Conservation (phyloP, 257 asterid species). For the Penstemon barbatus region DNA sequence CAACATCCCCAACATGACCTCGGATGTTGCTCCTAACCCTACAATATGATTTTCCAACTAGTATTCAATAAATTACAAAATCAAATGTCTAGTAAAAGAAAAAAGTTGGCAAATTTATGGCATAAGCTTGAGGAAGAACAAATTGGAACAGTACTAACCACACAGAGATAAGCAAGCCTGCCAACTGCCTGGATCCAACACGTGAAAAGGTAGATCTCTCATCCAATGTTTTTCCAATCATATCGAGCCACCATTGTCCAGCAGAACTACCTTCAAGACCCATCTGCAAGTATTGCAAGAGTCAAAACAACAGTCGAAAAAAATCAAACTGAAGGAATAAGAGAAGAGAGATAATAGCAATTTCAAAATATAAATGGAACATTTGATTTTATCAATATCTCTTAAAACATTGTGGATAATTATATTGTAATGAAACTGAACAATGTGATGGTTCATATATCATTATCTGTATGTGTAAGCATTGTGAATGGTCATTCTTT, state of each 20-base stretch:
- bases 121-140: neutral
- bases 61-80: constrained; percentile 5
- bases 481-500: neutral
- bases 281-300: constrained; percentile 58
- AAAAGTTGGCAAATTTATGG: constrained; percentile 10
- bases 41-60: constrained; percentile 28
- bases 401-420: too few relatives aligned
- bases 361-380: neutral
- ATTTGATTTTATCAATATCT: neutral
- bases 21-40: constrained; percentile 79
- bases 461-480: neutral
- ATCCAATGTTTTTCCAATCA: constrained; percentile 88
- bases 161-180: constrained; percentile 89
- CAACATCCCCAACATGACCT: constrained; percentile 84
- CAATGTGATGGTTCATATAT: constrained; percentile 5
- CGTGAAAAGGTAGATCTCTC: constrained; percentile 84
- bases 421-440: neutral
- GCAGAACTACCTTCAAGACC: constrained; percentile 97
- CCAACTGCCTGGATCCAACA: constrained; percentile 96
- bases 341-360: constrained; percentile 7
- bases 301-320: constrained; percentile 9
- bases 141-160: constrained; percentile 58
- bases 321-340: neutral
- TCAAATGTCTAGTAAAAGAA: neutral
- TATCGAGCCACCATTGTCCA: constrained; percentile 98